Conservation (phyloP, 2,329 filamentous ascomycete genomes). For the Fusarium mundagurra region DNA sequence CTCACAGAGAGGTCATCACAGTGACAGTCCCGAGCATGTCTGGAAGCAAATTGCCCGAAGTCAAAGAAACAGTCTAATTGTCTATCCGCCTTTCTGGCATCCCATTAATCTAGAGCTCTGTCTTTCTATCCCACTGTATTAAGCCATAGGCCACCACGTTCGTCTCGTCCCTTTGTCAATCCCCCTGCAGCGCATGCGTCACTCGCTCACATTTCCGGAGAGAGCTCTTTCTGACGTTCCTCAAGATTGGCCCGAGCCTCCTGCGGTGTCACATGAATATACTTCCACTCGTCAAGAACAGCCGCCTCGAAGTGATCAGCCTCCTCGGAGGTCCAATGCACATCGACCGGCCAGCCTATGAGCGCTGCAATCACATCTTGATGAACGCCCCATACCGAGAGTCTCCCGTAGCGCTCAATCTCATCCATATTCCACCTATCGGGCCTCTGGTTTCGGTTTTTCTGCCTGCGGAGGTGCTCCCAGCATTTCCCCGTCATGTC, state of each 20-base stretch:
- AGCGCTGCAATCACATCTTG: neutral
- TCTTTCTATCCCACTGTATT: neutral
- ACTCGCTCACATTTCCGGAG: neutral
- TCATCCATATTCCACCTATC: neutral
- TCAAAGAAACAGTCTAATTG: neutral
- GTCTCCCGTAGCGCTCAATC: neutral
- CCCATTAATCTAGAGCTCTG: neutral
- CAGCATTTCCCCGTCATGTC: neutral
- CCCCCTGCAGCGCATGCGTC: neutral
- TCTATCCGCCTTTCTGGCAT: neutral
- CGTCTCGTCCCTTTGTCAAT: neutral
- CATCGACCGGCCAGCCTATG: neutral
- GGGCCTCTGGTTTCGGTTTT: accelerated
- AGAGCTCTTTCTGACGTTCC: neutral
- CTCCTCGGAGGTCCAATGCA: neutral
- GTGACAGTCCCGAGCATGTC: neutral
- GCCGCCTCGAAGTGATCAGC: accelerated
- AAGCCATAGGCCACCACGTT: too few species aligned
- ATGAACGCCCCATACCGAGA: neutral
- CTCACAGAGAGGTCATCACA: neutral
- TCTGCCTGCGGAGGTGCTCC: neutral
- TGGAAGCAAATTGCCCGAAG: too few species aligned
- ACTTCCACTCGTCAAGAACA: neutral
- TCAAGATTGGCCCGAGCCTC: neutral
- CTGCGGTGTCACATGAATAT: neutral